Evolutionary conservation across 768 basidiomycete species (phyloP).

Genomic region (Clavulina sp.): DNA sequence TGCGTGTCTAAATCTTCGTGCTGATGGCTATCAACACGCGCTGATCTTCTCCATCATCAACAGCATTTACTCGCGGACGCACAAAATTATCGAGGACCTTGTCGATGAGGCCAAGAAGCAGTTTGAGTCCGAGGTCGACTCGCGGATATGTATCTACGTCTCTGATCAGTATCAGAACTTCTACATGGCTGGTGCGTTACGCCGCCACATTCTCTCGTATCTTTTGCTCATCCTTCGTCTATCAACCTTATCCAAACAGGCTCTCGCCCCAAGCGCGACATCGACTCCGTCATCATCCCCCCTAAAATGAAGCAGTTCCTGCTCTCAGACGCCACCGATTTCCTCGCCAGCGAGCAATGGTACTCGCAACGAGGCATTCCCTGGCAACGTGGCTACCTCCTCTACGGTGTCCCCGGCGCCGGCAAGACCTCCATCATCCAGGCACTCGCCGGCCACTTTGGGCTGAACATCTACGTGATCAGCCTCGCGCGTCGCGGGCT

Average conservation of each 20-base stretch:
- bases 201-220: constrained; percentile 2
- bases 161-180: constrained; percentile 7
- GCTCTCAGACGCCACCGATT: constrained; percentile 52
- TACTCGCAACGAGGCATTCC: constrained; percentile 64
- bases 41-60: background rate
- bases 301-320: constrained; percentile 48
- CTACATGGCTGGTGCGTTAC: constrained; percentile 21
- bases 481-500: constrained; percentile 44
- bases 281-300: constrained; percentile 52
- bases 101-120: constrained; percentile 35
- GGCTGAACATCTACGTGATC: constrained; percentile 54
- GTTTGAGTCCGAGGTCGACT: constrained; percentile 34
- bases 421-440: constrained; percentile 71
- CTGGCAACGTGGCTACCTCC: constrained; percentile 61
- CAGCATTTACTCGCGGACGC: constrained; percentile 32
- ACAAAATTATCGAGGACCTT: constrained; percentile 31
- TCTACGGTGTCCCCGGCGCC: constrained; percentile 53
- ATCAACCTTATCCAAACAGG: constrained; percentile 35
- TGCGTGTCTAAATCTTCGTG: background rate
- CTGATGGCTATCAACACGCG: background rate
- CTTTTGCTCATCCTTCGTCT: constrained; percentile 9
- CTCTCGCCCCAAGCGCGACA: constrained; percentile 43
- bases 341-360: constrained; percentile 51
- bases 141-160: constrained; percentile 35
- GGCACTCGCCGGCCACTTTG: constrained; percentile 59